Evolutionary conservation across 2,329 filamentous ascomycete species (phyloP).

Genomic region (Zymoseptoria ardabiliae): DNA sequence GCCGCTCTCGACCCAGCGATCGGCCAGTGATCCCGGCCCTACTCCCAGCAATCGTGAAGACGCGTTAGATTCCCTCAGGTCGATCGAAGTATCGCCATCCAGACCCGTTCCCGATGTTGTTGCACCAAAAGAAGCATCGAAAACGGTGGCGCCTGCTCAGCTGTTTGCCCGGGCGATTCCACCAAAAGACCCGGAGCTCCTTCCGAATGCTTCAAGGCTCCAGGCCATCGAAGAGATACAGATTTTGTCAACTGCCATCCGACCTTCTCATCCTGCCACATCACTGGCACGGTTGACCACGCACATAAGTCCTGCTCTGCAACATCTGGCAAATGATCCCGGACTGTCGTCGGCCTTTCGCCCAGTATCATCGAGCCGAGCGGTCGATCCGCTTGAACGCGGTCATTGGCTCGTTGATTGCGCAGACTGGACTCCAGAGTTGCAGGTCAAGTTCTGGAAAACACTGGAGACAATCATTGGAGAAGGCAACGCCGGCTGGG

Average conservation of each 20-base stretch:
- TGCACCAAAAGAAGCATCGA: not conserved
- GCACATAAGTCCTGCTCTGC: constrained; percentile 26
- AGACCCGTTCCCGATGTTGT: not conserved
- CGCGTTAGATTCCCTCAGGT: not conserved
- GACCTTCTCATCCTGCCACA: constrained; percentile 17
- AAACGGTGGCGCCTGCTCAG: not conserved
- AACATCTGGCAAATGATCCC: constrained; percentile 25
- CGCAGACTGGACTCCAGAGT: constrained; percentile 43
- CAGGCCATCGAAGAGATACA: constrained; percentile 1
- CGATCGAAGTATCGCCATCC: not conserved
- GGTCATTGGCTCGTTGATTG: constrained; percentile 70
- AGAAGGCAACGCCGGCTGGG: constrained; percentile 58
- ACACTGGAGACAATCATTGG: constrained; percentile 55
- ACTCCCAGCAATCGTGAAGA: not conserved
- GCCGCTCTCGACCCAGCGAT: constrained; percentile 11
- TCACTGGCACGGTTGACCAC: constrained; percentile 20
- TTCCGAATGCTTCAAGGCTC: not conserved
- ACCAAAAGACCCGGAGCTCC: not conserved
- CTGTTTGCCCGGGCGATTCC: not conserved
- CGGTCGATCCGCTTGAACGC: constrained; percentile 56
- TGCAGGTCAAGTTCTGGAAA: constrained; percentile 53
- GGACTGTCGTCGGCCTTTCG: constrained; percentile 26
- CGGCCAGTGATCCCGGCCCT: constrained; percentile 19
- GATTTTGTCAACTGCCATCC: constrained; percentile 9
- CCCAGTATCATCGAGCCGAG: constrained; percentile 36